These are phyloP conservation scores for Populus nigra DNA, from an alignment of 345 rosid genomes.

Conservation along the genomic window DNA sequence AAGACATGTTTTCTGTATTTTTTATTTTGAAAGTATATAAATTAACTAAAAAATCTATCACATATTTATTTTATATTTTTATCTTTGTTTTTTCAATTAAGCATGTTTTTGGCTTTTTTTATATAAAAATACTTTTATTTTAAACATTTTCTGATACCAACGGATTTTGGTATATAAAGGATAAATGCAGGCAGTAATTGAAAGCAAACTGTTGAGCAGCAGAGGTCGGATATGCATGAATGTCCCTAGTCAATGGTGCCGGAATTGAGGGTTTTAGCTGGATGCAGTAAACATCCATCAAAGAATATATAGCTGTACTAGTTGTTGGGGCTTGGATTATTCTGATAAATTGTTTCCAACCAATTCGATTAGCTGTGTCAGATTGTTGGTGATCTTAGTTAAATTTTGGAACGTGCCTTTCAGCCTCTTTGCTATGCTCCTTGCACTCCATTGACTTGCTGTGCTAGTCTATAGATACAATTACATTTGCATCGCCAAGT, in stretches of 20 bases:
- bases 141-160: no score
- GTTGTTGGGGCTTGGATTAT: constrained; percentile 5
- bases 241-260: not conserved
- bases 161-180: not conserved
- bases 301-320: not conserved
- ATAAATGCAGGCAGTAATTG: not conserved
- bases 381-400: not conserved
- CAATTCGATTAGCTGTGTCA: not conserved
- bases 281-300: not conserved
- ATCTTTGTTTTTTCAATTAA: no score
- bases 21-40: no score
- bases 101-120: no score
- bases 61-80: no score
- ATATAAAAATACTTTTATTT: no score
- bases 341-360: not conserved
- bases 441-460: no score
- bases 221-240: not conserved
- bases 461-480: no score
- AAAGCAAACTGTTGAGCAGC: constrained; percentile 7
- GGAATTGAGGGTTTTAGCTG: constrained; percentile 10
- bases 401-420: not conserved
- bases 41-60: no score
- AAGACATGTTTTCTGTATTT: no score
- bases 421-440: not conserved
- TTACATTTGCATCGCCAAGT: no score